A percentile compares a stretch with the other conserved stretches of the same genome.
Evolutionary conservation across 2,329 filamentous ascomycete species (phyloP).

Genomic region (Pseudogymnoascus sp.): DNA sequence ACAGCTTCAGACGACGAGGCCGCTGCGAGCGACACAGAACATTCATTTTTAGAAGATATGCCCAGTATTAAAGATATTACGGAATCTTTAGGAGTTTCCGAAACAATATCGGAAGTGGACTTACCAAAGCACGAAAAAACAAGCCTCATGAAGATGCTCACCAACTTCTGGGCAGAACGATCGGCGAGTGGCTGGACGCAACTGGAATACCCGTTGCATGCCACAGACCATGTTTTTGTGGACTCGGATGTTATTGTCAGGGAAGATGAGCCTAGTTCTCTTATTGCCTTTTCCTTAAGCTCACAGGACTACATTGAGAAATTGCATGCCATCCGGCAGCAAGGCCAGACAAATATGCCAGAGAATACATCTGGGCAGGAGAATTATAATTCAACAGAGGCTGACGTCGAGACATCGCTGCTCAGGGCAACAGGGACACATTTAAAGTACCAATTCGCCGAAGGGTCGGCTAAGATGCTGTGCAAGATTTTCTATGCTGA

Average conservation of each 20-base stretch:
- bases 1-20: conserved; percentile 65
- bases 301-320: conserved; percentile 83
- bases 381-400: conserved; percentile 42
- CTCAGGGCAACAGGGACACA: conserved; percentile 82
- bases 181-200: conserved; percentile 91
- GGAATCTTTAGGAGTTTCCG: conserved; percentile 46
- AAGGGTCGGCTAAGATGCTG: conserved; percentile 87
- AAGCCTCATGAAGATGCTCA: conserved; percentile 89
- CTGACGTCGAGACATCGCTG: conserved; percentile 76
- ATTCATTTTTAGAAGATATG: conserved; percentile 59
- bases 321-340: conserved; percentile 57
- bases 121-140: conserved; percentile 89
- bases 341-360: conserved; percentile 36
- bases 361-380: background rate
- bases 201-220: conserved; percentile 82
- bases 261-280: conserved; percentile 92
- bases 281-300: conserved; percentile 87
- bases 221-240: conserved; percentile 89
- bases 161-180: conserved; percentile 96
- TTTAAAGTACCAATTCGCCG: conserved; percentile 90
- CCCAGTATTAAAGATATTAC: conserved; percentile 56
- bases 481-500: conserved; percentile 99
- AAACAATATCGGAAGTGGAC: conserved; percentile 57
- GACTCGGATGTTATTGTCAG: conserved; percentile 96
- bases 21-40: conserved; percentile 64